These are phyloP conservation scores for Schizophyllum commune DNA, from an alignment of 1,284 basidiomycete genomes.

Conservation along the genomic window DNA sequence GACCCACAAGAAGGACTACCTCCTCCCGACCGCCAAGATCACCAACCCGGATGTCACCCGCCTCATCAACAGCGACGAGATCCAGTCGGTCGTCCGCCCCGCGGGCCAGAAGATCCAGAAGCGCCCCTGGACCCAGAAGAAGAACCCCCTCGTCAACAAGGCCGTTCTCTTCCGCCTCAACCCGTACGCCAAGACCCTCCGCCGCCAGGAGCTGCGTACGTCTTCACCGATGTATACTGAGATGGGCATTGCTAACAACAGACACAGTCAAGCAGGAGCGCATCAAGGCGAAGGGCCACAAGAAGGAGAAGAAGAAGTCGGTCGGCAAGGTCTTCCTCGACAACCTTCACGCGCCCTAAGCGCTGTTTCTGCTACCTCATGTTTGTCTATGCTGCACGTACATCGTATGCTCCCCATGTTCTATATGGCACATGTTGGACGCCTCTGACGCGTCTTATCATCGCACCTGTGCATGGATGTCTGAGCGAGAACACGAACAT, in stretches of 20 bases:
- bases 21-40: slow-evolving; percentile 93
- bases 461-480: no score
- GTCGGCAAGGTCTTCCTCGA: slow-evolving; percentile 82
- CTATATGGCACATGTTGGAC: not conserved
- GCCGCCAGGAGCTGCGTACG: slow-evolving; percentile 81
- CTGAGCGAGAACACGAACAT: no score
- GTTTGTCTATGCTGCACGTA: not conserved
- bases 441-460: slow-evolving; percentile 7
- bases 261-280: slow-evolving; percentile 73
- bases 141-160: slow-evolving; percentile 98
- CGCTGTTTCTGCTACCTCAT: not conserved
- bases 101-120: slow-evolving; percentile 76
- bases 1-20: slow-evolving; percentile 89
- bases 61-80: slow-evolving; percentile 97
- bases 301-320: slow-evolving; percentile 51
- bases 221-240: slow-evolving; percentile 15
- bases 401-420: not conserved
- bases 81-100: slow-evolving; percentile 91
- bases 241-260: slow-evolving; percentile 5
- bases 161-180: slow-evolving; percentile 97
- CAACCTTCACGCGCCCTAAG: slow-evolving; percentile 81
- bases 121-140: slow-evolving; percentile 98
- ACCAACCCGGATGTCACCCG: slow-evolving; percentile 95
- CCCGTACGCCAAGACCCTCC: slow-evolving; percentile 95
- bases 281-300: slow-evolving; percentile 57